Evolutionary conservation across 805 yeast species (phyloP).

Genomic region (Schwanniomyces pseudopolymorphus): DNA sequence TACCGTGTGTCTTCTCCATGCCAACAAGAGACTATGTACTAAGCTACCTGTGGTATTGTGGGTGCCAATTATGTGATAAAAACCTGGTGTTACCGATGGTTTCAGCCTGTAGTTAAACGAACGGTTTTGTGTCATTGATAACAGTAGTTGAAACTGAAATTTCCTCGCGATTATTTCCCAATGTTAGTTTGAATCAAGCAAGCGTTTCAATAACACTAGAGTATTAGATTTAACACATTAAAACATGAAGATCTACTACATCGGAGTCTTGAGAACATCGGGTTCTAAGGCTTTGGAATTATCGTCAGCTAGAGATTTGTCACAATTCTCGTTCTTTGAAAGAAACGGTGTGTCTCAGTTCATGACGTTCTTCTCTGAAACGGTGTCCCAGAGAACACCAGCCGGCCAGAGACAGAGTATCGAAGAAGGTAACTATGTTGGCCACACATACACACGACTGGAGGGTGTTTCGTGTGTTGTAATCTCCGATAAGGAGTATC

Average conservation of each 20-base stretch:
- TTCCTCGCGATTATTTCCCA: conserved; percentile 1
- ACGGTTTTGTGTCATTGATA: conserved; percentile 9
- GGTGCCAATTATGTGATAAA: no score
- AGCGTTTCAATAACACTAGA: no score
- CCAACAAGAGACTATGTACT: no score
- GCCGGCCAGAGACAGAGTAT: conserved; percentile 92
- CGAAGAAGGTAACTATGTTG: conserved; percentile 87
- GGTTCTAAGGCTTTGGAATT: conserved; percentile 69
- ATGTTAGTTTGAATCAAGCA: no score
- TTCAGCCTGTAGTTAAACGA: background rate
- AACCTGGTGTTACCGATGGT: background rate
- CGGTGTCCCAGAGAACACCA: conserved; percentile 84
- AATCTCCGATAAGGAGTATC: conserved; percentile 93
- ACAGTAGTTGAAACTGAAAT: conserved; percentile 1
- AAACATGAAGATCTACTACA: conserved; percentile 94
- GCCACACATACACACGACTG: conserved; percentile 85
- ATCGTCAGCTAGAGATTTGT: conserved; percentile 75
- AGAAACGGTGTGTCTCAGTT: conserved; percentile 80
- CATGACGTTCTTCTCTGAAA: conserved; percentile 90
- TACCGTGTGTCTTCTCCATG: background rate
- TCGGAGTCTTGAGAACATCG: conserved; percentile 75
- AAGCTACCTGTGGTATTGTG: no score
- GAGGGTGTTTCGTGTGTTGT: conserved; percentile 93
- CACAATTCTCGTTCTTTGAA: conserved; percentile 88
- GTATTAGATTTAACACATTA: no score